phyloP scores from a whole-genome alignment of 768 basidiomycete species.

The Pleurotus salmoneostramineus region DNA sequence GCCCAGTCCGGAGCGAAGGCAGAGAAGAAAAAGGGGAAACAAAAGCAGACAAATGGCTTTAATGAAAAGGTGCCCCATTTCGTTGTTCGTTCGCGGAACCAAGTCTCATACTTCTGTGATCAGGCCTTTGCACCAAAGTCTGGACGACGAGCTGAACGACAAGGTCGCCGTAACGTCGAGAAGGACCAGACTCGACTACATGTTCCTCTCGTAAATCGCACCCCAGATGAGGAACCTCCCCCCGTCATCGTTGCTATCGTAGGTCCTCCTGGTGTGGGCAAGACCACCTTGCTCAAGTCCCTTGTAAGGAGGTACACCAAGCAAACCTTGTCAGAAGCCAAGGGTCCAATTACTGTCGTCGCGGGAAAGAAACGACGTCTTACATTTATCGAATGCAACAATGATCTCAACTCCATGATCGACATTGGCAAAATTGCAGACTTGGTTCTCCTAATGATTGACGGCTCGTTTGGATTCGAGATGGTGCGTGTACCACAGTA shows the following conservation, averaged over 20 bases:
- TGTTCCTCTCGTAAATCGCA: constrained; percentile 93
- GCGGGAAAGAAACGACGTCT: constrained; percentile 88
- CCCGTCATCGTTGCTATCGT: constrained; percentile 94
- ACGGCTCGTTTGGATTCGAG: constrained; percentile 97
- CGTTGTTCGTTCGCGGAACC: neutral
- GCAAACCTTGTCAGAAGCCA: constrained; percentile 83
- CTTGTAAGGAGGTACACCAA: constrained; percentile 92
- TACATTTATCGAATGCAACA: constrained; percentile 98
- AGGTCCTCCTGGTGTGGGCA: constrained; percentile 95
- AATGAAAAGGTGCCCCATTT: constrained; percentile 71
- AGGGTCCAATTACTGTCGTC: constrained; percentile 93
- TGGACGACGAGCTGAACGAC: constrained; percentile 82
- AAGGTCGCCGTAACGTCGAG: constrained; percentile 89
- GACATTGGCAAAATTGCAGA: constrained; percentile 97
- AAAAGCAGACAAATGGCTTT: constrained; percentile 64
- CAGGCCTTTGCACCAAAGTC: constrained; percentile 94
- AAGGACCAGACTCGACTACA: constrained; percentile 93
- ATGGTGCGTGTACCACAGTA: constrained; percentile 60
- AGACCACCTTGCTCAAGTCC: constrained; percentile 89
- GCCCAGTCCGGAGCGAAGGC: constrained; percentile 68
- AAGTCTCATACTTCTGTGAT: neutral
- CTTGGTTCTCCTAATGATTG: constrained; percentile 94
- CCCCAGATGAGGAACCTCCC: constrained; percentile 87
- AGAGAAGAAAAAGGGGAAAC: constrained; percentile 75
- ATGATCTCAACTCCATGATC: constrained; percentile 97